Conservation (phyloP, 2,329 filamentous ascomycete genomes). For the Botrytis aclada region DNA sequence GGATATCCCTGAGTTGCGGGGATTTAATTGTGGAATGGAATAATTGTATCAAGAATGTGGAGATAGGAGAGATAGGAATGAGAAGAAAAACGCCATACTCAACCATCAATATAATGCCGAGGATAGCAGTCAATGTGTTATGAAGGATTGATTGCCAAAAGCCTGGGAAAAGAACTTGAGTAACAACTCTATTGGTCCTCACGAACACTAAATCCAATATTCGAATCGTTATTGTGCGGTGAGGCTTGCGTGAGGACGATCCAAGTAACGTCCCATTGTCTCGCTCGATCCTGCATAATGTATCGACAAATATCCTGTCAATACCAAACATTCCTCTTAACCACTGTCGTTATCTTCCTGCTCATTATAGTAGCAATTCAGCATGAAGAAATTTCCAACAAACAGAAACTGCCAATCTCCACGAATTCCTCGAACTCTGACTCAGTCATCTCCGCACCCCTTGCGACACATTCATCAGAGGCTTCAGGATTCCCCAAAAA, state of each 20-base stretch:
- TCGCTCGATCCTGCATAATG: background rate
- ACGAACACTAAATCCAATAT: background rate
- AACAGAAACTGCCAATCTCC: background rate
- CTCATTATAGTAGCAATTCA: background rate
- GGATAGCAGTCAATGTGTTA: background rate
- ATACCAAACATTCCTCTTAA: background rate
- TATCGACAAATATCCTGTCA: background rate
- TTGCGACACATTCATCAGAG: background rate
- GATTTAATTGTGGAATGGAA: background rate
- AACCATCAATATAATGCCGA: background rate
- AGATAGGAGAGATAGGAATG: background rate
- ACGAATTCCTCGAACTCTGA: background rate
- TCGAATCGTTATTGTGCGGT: too few relatives aligned
- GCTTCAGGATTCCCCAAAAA: conserved; percentile 30
- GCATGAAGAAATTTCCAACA: background rate
- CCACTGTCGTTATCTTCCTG: background rate
- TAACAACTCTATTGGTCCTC: background rate
- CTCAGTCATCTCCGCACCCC: background rate
- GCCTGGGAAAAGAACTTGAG: background rate
- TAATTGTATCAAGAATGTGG: background rate
- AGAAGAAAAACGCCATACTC: conserved; percentile 25
- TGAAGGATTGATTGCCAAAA: background rate
- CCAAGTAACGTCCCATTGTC: background rate
- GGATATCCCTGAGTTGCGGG: background rate
- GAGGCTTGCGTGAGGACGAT: background rate